Conservation (phyloP, 768 basidiomycete genomes). For the Psilocybe sp. region DNA sequence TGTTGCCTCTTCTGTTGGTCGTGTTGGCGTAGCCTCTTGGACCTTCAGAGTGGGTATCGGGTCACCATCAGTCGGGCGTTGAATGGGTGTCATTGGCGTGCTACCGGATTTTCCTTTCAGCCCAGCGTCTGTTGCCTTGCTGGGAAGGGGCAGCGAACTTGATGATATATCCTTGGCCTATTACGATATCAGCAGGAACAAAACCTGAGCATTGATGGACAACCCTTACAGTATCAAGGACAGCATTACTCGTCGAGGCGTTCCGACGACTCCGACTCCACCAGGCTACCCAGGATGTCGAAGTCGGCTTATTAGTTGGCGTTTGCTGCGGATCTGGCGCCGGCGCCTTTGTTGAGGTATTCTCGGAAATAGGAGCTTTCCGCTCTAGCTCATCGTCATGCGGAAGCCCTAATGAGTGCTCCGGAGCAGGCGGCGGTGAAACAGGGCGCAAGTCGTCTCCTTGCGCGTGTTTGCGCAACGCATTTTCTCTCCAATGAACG, state of each 20-base stretch:
- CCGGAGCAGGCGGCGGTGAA: conserved; percentile 8
- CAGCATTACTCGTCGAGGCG: conserved; percentile 9
- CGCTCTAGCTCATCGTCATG: too few species aligned
- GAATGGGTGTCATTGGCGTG: conserved; percentile 27
- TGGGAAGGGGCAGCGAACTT: conserved; percentile 12
- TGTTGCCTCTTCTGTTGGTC: conserved; percentile 11
- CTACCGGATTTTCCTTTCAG: conserved; percentile 8
- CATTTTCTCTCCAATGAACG: conserved; percentile 54
- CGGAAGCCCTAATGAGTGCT: background rate
- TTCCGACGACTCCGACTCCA: conserved; percentile 65
- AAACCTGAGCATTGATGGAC: background rate
- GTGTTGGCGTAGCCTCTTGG: conserved; percentile 10
- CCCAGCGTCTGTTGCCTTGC: background rate
- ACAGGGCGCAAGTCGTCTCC: conserved; percentile 14
- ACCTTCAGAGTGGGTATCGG: background rate
- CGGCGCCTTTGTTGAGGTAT: conserved; percentile 1
- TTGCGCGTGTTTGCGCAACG: conserved; percentile 11
- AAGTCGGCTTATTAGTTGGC: conserved; percentile 39
- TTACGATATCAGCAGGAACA: background rate
- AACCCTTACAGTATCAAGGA: conserved; percentile 10
- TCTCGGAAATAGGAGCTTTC: background rate
- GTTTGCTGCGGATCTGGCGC: conserved; percentile 2
- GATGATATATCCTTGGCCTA: conserved; percentile 10
- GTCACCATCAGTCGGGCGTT: conserved; percentile 21
- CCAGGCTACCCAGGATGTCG: conserved; percentile 81